Base-by-base conservation (phyloP, 495 filamentous ascomycete species). In the Friedmanniomyces endolithicus region DNA sequence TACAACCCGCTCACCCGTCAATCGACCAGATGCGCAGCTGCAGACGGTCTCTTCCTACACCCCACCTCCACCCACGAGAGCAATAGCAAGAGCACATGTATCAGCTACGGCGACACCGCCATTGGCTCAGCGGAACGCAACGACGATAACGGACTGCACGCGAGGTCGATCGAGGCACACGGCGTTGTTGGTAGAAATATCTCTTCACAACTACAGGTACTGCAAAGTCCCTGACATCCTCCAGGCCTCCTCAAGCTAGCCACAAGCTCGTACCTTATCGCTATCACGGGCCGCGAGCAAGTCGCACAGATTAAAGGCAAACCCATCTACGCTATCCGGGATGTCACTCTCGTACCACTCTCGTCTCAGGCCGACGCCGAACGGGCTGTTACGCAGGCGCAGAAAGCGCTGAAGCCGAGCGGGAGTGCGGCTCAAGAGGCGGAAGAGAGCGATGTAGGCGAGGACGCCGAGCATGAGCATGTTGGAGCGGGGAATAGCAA, bases 281-380 rank as follows among this genome's bases (percentile, higher is more conserved):
- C 84, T 22, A 88, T 96, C 57, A 87, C 83, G 8, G 73, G 82
- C 51, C 84, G 90, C 35, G 75, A 90, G 59, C 87, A 95, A 66
- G 90, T 97, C 47, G 92, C 92, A 0, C 80, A 87, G 55, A 81
- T 96, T 48, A 80, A 80, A 50, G 87, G 86, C 16, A 80, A 80
- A 45, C 85, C 90, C 2, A 73, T 96, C 50, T 96, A 94, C 65
- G 80, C 86, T 40, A 76, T 95, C 44, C 87, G 82, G 52, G 86
- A 89, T 58, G 83, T 98, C 29, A 83, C 88, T 0, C 72, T 98
- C 23, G 94, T 94, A 19, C 92, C 92, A 0, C 79, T 90, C 17
- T 77, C 84, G 14, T 92, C 84, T 16, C 82, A 81, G 58, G 64
- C 63, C 39, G 88, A 90, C 22, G 90, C 92, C 6, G 73, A 73